Base-by-base conservation (phyloP, 139 green algal genomes). In the Mesotaenium endlicherianum region DNA sequence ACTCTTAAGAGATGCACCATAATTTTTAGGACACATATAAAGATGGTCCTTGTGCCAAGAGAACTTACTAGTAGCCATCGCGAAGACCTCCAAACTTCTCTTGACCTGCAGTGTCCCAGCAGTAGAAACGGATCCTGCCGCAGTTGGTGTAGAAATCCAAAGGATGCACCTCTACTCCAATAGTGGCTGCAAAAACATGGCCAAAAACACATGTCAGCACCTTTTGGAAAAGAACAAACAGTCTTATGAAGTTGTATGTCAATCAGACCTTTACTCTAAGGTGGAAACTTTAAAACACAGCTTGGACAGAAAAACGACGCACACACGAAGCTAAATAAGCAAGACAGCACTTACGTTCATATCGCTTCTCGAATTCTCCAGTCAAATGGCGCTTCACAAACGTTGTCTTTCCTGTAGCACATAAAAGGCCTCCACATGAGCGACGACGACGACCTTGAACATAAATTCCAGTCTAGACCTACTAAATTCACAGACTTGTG, bases 351-450 rank as follows among this genome's bases (percentile, higher is more conserved):
- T 77, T 71, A 90, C 74, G 95, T 90, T 99, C 94, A 87, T 99
- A 99, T 77, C 97, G 97, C 94, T 99, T 99, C 92, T 99, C 97
- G 83, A 99, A 99, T 88, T 99, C 97, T 58, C 97, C 97, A 20
- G 95, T 98, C 76, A 98, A 85, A 79, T 99, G 97, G 59, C 97
- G 94, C 94, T 99, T 99, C 0, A 99, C 95, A 87, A 99, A 92
- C 17, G 89, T 92, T 11, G 89, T 92, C 78, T 92, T 92, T 11
- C 89, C 88, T 91, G 75, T 6, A 90, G 34, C n/a, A n/a, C n/a
- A n/a, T n/a, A n/a, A n/a, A n/a, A 76, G 34, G 11, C 68, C 34
- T 4, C 36, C 5, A 82, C 20, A 75, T 53, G 60, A 67, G 1
- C 16, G 68, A 50, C 47, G 20, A 50, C 36, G 50, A 50, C 20